Percentiles rank a stretch among this genome's conserved stretches.
Conservation (phyloP, 2,329 filamentous ascomycete species). For the Penicillium concentricum region DNA sequence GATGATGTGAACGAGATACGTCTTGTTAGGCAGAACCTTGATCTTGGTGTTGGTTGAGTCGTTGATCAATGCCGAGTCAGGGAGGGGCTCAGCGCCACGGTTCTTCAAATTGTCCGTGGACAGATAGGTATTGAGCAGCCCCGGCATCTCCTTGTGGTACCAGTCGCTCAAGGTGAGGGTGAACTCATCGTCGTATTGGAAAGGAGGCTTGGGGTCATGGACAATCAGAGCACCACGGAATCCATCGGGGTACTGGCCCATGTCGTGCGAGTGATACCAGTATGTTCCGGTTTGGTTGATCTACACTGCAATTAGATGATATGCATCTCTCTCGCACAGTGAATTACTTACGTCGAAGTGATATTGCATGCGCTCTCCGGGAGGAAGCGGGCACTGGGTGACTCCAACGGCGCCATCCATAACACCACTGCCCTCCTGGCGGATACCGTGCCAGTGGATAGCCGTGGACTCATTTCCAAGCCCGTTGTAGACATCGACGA, state of each 20-base stretch:
- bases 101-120: conserved; percentile 43
- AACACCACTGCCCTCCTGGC: conserved; percentile 63
- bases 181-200: conserved; percentile 63
- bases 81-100: conserved; percentile 62
- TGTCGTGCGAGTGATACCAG: conserved; percentile 74
- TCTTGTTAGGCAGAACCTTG: conserved; percentile 63
- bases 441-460: conserved; percentile 68
- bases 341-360: conserved; percentile 54
- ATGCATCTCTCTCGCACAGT: not conserved
- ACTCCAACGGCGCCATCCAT: conserved; percentile 71
- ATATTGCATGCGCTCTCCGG: conserved; percentile 67
- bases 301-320: conserved; percentile 29
- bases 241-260: conserved; percentile 69
- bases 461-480: conserved; percentile 40
- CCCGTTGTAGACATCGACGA: conserved; percentile 42
- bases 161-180: conserved; percentile 67
- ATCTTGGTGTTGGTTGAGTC: conserved; percentile 64
- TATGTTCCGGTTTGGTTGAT: conserved; percentile 68
- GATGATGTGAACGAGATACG: conserved; percentile 69
- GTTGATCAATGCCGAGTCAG: conserved; percentile 68
- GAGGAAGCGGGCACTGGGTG: conserved; percentile 66
- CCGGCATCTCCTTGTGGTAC: conserved; percentile 63
- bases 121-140: conserved; percentile 47
- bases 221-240: conserved; percentile 64
- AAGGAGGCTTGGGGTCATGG: conserved; percentile 62